A percentile compares a stretch with the other conserved stretches of the same genome.
These are phyloP conservation scores for Ceratocystis lukuohia DNA, from an alignment of 2,329 filamentous ascomycete genomes.

Conservation along the genomic window DNA sequence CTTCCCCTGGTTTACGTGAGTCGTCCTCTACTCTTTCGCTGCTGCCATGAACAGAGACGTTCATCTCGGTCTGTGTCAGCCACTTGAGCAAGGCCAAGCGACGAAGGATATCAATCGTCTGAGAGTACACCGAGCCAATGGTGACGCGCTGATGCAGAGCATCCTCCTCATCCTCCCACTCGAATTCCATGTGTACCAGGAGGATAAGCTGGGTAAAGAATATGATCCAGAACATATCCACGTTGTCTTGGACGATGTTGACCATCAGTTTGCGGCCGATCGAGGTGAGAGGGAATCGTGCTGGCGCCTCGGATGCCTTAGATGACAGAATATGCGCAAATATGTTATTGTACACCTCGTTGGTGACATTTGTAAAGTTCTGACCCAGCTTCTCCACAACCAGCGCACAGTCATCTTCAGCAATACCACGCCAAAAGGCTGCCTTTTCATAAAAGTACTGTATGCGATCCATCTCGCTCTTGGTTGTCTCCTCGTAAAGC, in stretches of 20 bases:
- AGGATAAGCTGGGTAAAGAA: slow-evolving; percentile 74
- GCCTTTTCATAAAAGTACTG: slow-evolving; percentile 65
- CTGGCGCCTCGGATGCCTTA: slow-evolving; percentile 27
- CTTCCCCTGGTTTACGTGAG: slow-evolving; percentile 33
- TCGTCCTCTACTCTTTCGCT: slow-evolving; percentile 25
- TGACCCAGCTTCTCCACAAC: slow-evolving; percentile 57
- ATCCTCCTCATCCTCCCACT: slow-evolving; percentile 60
- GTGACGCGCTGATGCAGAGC: slow-evolving; percentile 46
- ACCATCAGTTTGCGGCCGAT: slow-evolving; percentile 67
- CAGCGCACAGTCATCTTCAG: slow-evolving; percentile 64
- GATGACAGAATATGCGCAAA: slow-evolving; percentile 27
- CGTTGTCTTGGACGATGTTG: slow-evolving; percentile 63
- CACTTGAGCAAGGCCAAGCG: slow-evolving; percentile 62
- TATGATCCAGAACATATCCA: slow-evolving; percentile 57
- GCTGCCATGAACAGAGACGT: slow-evolving; percentile 33
- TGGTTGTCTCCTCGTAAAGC: slow-evolving; percentile 58
- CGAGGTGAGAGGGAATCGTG: slow-evolving; percentile 47
- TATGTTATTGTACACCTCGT: slow-evolving; percentile 41
- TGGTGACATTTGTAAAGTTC: slow-evolving; percentile 45
- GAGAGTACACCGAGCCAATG: slow-evolving; percentile 55
- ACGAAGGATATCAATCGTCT: slow-evolving; percentile 56
- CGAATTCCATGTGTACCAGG: slow-evolving; percentile 73
- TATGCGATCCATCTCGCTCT: slow-evolving; percentile 59
- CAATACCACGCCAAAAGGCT: slow-evolving; percentile 64
- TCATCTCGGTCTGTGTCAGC: slow-evolving; percentile 48